phyloP scores from a whole-genome alignment of 1,284 basidiomycete species.

The Fistulinella cinereoalba region DNA sequence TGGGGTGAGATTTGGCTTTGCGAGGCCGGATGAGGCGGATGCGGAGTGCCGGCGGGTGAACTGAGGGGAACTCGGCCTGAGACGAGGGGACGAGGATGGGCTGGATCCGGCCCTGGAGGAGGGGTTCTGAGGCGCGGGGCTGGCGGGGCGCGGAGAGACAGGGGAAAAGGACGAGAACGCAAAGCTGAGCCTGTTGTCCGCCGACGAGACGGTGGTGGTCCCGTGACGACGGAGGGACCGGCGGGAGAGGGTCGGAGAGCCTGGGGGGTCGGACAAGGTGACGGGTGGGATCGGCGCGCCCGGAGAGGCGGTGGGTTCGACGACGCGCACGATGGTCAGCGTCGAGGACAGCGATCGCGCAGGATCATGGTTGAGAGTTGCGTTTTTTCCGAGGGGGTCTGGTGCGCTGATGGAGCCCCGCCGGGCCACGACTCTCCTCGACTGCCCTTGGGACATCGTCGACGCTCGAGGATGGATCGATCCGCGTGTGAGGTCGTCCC shows the following conservation, averaged over 20 bases:
- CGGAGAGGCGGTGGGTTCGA: slow-evolving; percentile 19
- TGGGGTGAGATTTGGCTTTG: slow-evolving; percentile 52
- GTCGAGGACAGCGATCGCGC: slow-evolving; percentile 56
- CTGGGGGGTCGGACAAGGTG: slow-evolving; percentile 30
- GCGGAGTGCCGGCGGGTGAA: slow-evolving; percentile 33
- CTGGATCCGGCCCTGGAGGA: slow-evolving; percentile 18
- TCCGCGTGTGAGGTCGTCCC: not conserved
- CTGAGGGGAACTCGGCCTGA: slow-evolving; percentile 46
- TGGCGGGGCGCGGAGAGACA: slow-evolving; percentile 19
- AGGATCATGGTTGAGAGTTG: slow-evolving; percentile 50
- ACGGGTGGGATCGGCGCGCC: slow-evolving; percentile 12
- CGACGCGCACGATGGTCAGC: slow-evolving; percentile 71
- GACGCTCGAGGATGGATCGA: not conserved
- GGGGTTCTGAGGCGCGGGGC: slow-evolving; percentile 12
- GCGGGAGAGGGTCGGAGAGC: slow-evolving; percentile 25
- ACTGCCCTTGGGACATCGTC: slow-evolving; percentile 22
- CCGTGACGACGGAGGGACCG: slow-evolving; percentile 31
- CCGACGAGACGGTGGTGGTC: slow-evolving; percentile 25
- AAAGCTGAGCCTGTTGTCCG: slow-evolving; percentile 56
- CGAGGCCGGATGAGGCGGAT: slow-evolving; percentile 24
- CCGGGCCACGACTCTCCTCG: slow-evolving; percentile 49
- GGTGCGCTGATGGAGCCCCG: slow-evolving; percentile 63
- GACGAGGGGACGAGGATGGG: slow-evolving; percentile 45
- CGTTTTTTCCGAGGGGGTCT: slow-evolving; percentile 61
- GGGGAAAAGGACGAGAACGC: slow-evolving; percentile 59